Evolutionary conservation across 2,329 filamentous ascomycete genomes (phyloP).

Genomic region (Gnomoniopsis sp.): DNA sequence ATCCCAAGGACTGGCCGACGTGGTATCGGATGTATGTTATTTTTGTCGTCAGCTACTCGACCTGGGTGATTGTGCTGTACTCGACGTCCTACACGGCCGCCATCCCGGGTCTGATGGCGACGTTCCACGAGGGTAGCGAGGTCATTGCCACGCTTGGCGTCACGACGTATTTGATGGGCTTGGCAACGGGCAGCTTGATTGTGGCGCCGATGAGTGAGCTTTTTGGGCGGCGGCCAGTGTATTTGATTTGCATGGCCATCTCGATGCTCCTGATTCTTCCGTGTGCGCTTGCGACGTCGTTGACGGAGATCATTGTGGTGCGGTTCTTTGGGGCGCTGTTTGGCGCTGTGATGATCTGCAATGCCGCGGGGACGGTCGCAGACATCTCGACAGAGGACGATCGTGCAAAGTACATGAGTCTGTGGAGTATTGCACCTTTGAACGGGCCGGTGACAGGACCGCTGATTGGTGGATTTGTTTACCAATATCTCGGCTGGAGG

Average conservation of each 20-base stretch:
- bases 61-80: conserved; percentile 57
- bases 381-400: conserved; percentile 81
- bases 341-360: conserved; percentile 73
- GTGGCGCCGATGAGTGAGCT: conserved; percentile 70
- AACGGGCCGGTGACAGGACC: conserved; percentile 64
- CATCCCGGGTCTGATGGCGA: conserved; percentile 61
- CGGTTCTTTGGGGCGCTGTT: conserved; percentile 60
- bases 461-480: conserved; percentile 78
- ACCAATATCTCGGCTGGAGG: conserved; percentile 75
- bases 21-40: conserved; percentile 37
- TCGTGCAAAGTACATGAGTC: conserved; percentile 75
- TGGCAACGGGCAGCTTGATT: conserved; percentile 67
- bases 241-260: conserved; percentile 57
- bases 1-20: conserved; percentile 67
- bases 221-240: conserved; percentile 62
- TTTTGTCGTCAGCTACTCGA: conserved; percentile 39
- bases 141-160: conserved; percentile 66
- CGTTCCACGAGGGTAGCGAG: conserved; percentile 53
- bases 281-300: conserved; percentile 60
- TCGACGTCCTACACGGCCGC: conserved; percentile 73
- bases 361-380: conserved; percentile 76
- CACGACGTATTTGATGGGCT: conserved; percentile 70
- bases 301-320: conserved; percentile 61
- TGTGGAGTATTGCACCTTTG: conserved; percentile 81
- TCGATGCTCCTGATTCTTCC: conserved; percentile 70